phyloP scores from a whole-genome alignment of 768 basidiomycete species.

The Dictyophora rubrovolvata region DNA sequence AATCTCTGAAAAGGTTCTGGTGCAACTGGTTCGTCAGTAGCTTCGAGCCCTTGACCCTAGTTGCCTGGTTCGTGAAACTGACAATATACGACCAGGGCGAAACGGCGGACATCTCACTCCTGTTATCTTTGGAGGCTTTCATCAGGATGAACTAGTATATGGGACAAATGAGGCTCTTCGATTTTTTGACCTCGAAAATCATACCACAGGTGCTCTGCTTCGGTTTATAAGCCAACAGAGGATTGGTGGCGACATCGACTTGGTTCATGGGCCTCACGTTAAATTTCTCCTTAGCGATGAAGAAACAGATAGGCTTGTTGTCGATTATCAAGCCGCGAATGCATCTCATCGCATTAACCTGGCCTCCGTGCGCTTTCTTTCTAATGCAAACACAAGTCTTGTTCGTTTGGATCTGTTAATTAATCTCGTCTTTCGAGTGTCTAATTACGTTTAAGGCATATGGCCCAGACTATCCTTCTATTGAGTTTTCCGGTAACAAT shows the following conservation, averaged over 20 bases:
- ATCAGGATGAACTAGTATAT: constrained; percentile 24
- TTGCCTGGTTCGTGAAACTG: background rate
- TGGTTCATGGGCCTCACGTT: constrained; percentile 48
- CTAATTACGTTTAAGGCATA: constrained; percentile 22
- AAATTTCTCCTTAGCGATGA: constrained; percentile 37
- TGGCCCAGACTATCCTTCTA: constrained; percentile 41
- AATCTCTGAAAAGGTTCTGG: constrained; percentile 44
- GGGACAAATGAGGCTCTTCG: constrained; percentile 47
- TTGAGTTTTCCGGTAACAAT: constrained; percentile 47
- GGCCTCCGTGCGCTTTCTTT: constrained; percentile 35
- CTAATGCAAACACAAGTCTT: constrained; percentile 40
- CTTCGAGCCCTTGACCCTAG: background rate
- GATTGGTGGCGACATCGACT: constrained; percentile 44
- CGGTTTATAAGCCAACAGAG: constrained; percentile 35
- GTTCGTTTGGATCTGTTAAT: constrained; percentile 7
- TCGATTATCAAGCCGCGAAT: constrained; percentile 44
- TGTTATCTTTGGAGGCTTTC: constrained; percentile 36
- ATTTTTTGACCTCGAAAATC: constrained; percentile 43
- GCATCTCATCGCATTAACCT: constrained; percentile 38
- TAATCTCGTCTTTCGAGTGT: background rate
- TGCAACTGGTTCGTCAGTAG: constrained; percentile 48
- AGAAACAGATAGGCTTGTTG: constrained; percentile 28
- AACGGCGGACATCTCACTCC: constrained; percentile 73
- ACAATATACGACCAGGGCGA: constrained; percentile 37
- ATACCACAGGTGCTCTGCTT: constrained; percentile 41